A percentile compares a stretch with the other conserved stretches of the same genome.
These are phyloP conservation scores for Schoenoplectus tabernaemontani DNA, from an alignment of 202 grass and related monocot genomes.

Conservation along the genomic window DNA sequence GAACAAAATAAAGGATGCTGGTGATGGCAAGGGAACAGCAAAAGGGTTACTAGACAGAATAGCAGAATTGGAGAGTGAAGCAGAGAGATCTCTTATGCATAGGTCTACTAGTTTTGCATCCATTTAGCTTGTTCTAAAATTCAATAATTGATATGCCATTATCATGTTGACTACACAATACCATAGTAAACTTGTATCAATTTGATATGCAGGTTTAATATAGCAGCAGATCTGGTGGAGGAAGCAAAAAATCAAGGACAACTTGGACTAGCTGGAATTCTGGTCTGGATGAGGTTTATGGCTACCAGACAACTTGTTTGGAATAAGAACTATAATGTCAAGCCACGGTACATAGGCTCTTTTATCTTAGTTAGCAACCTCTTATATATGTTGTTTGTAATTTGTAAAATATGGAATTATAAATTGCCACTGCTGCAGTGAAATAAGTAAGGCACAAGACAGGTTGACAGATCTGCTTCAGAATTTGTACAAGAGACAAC, in stretches of 20 bases:
- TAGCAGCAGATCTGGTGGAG: conserved; percentile 79
- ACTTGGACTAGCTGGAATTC: conserved; percentile 67
- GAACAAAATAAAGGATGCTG: conserved; percentile 46
- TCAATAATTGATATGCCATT: conserved; percentile 7
- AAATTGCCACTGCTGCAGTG: conserved; percentile 43
- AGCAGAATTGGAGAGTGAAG: conserved; percentile 80
- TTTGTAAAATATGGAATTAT: conserved; percentile 11
- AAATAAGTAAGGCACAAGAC: conserved; percentile 97
- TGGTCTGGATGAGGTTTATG: conserved; percentile 99
- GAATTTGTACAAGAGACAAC: conserved; percentile 68
- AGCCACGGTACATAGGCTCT: conserved; percentile 75
- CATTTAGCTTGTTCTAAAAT: neutral
- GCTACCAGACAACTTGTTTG: conserved; percentile 79
- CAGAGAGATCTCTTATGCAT: conserved; percentile 97
- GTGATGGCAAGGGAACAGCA: conserved; percentile 72
- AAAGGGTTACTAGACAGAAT: conserved; percentile 74
- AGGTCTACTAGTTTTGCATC: conserved; percentile 38
- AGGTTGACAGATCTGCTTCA: conserved; percentile 75
- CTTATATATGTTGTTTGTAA: neutral
- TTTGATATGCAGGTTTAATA: conserved; percentile 64
- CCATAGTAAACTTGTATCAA: conserved; percentile 7
- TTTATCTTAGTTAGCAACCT: conserved; percentile 9
- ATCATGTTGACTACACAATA: neutral
- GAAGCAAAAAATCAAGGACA: conserved; percentile 62
- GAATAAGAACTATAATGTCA: conserved; percentile 99